These are phyloP conservation scores for Colletotrichum sp. DNA, from an alignment of 2,329 filamentous ascomycete species.

Conservation along the genomic window DNA sequence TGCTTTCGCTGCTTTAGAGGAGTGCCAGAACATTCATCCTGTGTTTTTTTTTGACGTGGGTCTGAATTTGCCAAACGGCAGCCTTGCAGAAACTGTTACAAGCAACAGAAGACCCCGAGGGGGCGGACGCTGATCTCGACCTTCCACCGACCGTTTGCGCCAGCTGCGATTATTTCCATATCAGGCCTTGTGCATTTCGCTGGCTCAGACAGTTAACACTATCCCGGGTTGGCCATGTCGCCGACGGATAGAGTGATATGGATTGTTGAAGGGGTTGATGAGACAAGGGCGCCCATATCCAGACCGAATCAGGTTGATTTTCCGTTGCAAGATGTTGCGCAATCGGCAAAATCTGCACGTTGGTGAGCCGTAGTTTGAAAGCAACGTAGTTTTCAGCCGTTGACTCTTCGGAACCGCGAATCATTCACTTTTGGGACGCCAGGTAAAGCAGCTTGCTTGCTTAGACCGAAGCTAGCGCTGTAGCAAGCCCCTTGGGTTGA, in stretches of 20 bases:
- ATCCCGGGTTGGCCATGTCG: not conserved
- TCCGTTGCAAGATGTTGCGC: not conserved
- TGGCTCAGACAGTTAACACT: not conserved
- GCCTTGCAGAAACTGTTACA: slow-evolving; percentile 9
- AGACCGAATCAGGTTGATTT: not conserved
- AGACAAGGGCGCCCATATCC: not conserved
- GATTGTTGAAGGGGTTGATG: not conserved
- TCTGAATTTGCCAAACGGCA: not conserved
- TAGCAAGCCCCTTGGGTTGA: not conserved
- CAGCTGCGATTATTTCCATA: not conserved
- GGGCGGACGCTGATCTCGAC: not conserved
- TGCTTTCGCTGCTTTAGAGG: not conserved
- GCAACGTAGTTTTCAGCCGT: not conserved
- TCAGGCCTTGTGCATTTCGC: not conserved
- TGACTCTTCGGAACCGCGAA: not conserved
- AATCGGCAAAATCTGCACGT: not conserved
- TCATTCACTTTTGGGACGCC: not conserved
- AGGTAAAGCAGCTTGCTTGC: not conserved
- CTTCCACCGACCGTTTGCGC: not conserved
- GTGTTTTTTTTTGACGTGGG: not conserved
- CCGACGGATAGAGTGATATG: not conserved
- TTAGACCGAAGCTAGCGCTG: not conserved
- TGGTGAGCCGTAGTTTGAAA: not conserved
- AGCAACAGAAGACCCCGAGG: not conserved
- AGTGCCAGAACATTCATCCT: not conserved